A percentile compares a stretch with the other conserved stretches of the same genome.
These are phyloP conservation scores for Diplodia corticola DNA, from an alignment of 2,329 filamentous ascomycete species.

Conservation along the genomic window DNA sequence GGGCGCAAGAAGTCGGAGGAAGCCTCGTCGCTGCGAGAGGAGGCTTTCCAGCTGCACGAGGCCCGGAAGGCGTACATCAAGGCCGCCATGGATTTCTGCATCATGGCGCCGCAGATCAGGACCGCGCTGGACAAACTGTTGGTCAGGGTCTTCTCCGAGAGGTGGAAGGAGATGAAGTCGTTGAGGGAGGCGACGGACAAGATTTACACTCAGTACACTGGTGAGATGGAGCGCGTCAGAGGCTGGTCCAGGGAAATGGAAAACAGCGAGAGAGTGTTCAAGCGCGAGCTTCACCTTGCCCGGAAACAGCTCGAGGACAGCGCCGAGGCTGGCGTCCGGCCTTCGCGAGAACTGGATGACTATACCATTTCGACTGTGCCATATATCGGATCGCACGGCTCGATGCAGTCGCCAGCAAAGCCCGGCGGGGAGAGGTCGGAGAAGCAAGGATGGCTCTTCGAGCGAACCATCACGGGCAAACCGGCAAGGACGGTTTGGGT, in stretches of 20 bases:
- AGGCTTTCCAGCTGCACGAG: slow-evolving; percentile 94
- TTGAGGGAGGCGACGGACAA: slow-evolving; percentile 65
- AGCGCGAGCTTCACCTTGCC: slow-evolving; percentile 74
- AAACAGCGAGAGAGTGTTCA: slow-evolving; percentile 78
- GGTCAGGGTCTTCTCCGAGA: slow-evolving; percentile 78
- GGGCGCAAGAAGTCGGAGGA: slow-evolving; percentile 91
- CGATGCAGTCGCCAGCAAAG: slow-evolving; percentile 53
- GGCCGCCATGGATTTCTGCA: slow-evolving; percentile 89
- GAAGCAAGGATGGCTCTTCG: slow-evolving; percentile 93
- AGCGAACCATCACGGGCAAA: slow-evolving; percentile 80
- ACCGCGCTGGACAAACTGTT: slow-evolving; percentile 82
- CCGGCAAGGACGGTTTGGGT: slow-evolving; percentile 88
- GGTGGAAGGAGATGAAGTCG: slow-evolving; percentile 82
- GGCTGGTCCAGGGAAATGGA: slow-evolving; percentile 97
- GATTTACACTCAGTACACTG: slow-evolving; percentile 65
- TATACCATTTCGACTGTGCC: slow-evolving; percentile 89
- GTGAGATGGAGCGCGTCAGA: slow-evolving; percentile 86
- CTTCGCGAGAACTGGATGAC: slow-evolving; percentile 88
- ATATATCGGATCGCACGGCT: slow-evolving; percentile 68
- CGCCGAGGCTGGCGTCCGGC: slow-evolving; percentile 69
- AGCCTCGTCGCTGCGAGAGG: slow-evolving; percentile 83
- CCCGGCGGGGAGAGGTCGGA: slow-evolving; percentile 57
- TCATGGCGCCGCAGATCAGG: slow-evolving; percentile 81
- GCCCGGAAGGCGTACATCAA: slow-evolving; percentile 87
- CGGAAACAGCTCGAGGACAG: slow-evolving; percentile 79